phyloP scores from a whole-genome alignment of 192 early-diverging fungal species.

The Backusella morwellensis region DNA sequence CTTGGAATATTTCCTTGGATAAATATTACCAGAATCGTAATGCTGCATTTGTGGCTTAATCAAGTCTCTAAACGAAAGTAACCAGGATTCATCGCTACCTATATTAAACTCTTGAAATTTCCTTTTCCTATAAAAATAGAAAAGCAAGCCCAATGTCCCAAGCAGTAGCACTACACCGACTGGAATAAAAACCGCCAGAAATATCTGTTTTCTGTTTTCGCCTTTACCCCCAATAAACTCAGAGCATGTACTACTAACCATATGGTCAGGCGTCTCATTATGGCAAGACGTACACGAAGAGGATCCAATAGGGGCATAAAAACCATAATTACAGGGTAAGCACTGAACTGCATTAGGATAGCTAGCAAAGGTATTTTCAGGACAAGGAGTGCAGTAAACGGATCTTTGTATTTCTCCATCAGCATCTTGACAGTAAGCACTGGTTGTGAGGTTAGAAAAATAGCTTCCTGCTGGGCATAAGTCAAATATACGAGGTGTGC shows the following conservation, averaged over 20 bases:
- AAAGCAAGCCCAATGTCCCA: neutral
- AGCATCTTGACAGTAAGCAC: slow-evolving; percentile 2
- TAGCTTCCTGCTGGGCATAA: slow-evolving; percentile 13
- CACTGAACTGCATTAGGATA: neutral
- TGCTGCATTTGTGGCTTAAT: neutral
- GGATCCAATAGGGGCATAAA: neutral
- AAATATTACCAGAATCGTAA: neutral
- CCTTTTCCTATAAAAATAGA: neutral
- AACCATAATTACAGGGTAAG: neutral
- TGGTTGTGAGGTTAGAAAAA: neutral
- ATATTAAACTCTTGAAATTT: neutral
- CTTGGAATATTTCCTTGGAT: neutral
- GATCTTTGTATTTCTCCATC: neutral
- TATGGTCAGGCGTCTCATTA: neutral
- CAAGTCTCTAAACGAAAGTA: neutral
- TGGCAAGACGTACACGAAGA: slow-evolving; percentile 12
- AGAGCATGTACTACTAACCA: neutral
- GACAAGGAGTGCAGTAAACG: slow-evolving; percentile 12
- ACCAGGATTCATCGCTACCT: neutral
- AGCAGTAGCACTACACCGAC: neutral
- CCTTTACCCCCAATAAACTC: neutral
- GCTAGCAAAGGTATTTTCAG: neutral
- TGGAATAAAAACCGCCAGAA: slow-evolving; percentile 16
- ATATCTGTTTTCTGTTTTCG: neutral
- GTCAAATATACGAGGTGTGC: neutral